A percentile compares a stretch with the other conserved stretches of the same genome.
phyloP scores from a whole-genome alignment of 306 rosid species.

The Cucurbita maxima region DNA sequence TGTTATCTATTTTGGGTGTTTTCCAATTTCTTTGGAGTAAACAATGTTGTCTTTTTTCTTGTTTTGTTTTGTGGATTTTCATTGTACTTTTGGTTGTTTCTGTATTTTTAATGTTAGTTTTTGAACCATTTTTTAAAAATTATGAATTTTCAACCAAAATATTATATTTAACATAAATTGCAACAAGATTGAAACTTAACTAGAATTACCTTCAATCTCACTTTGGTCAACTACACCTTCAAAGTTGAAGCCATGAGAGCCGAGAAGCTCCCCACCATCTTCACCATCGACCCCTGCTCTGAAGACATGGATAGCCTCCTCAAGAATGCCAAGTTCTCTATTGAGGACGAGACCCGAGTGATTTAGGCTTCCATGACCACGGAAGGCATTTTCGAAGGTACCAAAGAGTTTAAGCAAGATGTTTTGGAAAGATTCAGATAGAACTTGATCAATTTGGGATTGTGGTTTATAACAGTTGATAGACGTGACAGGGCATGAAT shows the following conservation, averaged over 20 bases:
- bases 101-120: no score
- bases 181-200: no score
- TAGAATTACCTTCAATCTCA: conserved; percentile 12
- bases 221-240: conserved; percentile 56
- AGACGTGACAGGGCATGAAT: conserved; percentile 40
- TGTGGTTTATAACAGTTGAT: conserved; percentile 39
- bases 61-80: no score
- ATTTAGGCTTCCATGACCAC: conserved; percentile 50
- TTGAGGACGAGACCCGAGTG: conserved; percentile 57
- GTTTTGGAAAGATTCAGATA: conserved; percentile 41
- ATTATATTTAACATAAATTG: no score
- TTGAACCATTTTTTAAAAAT: no score
- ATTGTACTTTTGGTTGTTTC: no score
- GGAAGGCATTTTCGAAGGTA: conserved; percentile 27
- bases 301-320: conserved; percentile 24
- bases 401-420: conserved; percentile 38
- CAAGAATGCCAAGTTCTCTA: conserved; percentile 30
- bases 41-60: no score
- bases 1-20: no score
- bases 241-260: conserved; percentile 60
- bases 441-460: conserved; percentile 49
- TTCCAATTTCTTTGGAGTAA: no score
- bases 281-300: conserved; percentile 41
- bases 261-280: conserved; percentile 49
- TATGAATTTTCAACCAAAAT: no score